Conservation (phyloP, 768 basidiomycete species). For the Chlorophyllum brunneum region DNA sequence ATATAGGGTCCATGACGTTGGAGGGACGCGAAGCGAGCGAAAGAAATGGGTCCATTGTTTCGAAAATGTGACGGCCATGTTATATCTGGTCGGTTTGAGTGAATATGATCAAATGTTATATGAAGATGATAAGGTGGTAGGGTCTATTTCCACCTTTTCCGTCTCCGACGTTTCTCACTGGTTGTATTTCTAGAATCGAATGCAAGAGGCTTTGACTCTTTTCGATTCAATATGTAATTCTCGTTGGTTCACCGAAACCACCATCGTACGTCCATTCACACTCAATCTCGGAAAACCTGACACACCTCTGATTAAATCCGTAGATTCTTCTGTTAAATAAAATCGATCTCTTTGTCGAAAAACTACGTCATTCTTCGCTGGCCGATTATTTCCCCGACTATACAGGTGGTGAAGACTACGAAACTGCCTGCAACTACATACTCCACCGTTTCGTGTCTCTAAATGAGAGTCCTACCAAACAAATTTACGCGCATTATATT, state of each 20-base stretch:
- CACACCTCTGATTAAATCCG: not conserved
- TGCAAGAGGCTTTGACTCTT: constrained; percentile 87
- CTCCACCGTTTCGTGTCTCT: not conserved
- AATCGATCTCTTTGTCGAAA: not conserved
- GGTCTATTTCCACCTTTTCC: not conserved
- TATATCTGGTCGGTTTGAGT: constrained; percentile 81
- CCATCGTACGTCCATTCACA: constrained; percentile 50
- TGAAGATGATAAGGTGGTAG: not conserved
- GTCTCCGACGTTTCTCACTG: not conserved
- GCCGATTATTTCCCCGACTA: not conserved
- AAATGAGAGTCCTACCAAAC: not conserved
- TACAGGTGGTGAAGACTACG: not conserved
- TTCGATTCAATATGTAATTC: constrained; percentile 95
- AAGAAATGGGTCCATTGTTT: constrained; percentile 92
- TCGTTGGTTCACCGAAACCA: constrained; percentile 86
- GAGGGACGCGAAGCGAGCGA: constrained; percentile 63
- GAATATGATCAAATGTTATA: constrained; percentile 31
- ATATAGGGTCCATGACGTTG: constrained; percentile 70
- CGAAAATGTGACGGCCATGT: constrained; percentile 82
- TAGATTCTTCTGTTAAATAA: constrained; percentile 21
- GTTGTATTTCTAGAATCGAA: constrained; percentile 63
- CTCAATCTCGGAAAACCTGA: not conserved
- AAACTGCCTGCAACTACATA: not conserved
- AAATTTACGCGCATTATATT: not conserved
- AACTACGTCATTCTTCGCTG: not conserved